phyloP scores from a whole-genome alignment of 352 stramenopile species.

The Elongisporangium undulatum region DNA sequence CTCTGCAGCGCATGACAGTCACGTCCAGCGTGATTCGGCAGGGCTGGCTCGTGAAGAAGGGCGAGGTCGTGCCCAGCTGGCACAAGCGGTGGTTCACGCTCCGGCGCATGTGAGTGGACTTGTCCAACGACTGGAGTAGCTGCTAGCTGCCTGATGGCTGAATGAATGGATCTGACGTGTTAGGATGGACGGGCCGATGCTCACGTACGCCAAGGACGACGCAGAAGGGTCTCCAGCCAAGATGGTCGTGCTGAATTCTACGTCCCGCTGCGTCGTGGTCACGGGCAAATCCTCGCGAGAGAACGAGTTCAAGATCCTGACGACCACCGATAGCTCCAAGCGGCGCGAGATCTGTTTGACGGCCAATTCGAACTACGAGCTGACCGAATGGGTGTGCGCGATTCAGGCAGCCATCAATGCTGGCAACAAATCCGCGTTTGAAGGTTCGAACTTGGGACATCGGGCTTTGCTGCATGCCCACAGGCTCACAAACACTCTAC shows the following conservation, averaged over 20 bases:
- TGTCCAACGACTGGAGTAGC: background rate
- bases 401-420: constrained; percentile 83
- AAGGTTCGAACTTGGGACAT: constrained; percentile 45
- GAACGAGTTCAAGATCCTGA: constrained; percentile 75
- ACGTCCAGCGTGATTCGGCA: constrained; percentile 45
- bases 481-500: constrained; percentile 2
- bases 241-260: constrained; percentile 72
- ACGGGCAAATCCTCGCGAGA: constrained; percentile 54
- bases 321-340: constrained; percentile 57
- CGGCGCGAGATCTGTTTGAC: constrained; percentile 60
- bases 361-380: constrained; percentile 66
- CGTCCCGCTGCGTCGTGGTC: constrained; percentile 58
- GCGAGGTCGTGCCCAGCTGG: constrained; percentile 72
- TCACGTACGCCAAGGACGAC: constrained; percentile 78
- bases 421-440: constrained; percentile 71
- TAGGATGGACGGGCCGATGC: constrained; percentile 61
- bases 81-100: constrained; percentile 81
- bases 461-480: no score
- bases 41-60: constrained; percentile 78
- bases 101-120: constrained; percentile 45
- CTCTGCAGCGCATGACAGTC: constrained; percentile 42
- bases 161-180: background rate
- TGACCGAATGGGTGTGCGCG: constrained; percentile 77
- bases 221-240: constrained; percentile 43
- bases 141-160: background rate